These are phyloP conservation scores for Linderniella brevidens DNA, from an alignment of 257 asterid genomes.

Conservation along the genomic window DNA sequence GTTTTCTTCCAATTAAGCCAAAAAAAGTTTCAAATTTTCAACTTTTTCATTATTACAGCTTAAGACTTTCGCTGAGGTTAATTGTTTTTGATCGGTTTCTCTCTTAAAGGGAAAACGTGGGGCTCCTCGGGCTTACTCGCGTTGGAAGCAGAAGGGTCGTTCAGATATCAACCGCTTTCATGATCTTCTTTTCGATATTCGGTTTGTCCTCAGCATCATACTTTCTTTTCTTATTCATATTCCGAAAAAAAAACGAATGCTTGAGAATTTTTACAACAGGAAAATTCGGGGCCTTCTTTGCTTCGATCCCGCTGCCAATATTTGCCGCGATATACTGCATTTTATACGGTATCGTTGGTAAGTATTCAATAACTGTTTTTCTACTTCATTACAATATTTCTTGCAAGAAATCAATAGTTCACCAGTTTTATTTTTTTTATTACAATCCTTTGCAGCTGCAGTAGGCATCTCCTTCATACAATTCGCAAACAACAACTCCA, in stretches of 20 bases:
- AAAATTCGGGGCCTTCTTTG: slow-evolving; percentile 91
- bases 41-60: neutral
- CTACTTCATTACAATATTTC: neutral
- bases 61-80: too few relatives aligned
- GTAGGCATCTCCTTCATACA: slow-evolving; percentile 71
- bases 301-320: slow-evolving; percentile 83
- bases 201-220: slow-evolving; percentile 26
- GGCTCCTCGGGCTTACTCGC: slow-evolving; percentile 92
- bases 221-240: neutral
- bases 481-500: slow-evolving; percentile 76
- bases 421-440: too few relatives aligned
- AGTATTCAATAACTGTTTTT: slow-evolving; percentile 13
- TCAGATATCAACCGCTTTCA: slow-evolving; percentile 82
- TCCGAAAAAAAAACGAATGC: neutral
- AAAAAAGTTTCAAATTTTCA: slow-evolving; percentile 1
- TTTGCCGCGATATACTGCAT: slow-evolving; percentile 89
- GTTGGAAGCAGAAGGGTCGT: slow-evolving; percentile 98
- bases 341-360: slow-evolving; percentile 84
- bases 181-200: slow-evolving; percentile 94
- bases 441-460: slow-evolving; percentile 51
- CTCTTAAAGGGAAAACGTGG: slow-evolving; percentile 78
- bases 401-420: neutral
- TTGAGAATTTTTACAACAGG: slow-evolving; percentile 31
- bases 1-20: neutral
- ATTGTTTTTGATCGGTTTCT: neutral